phyloP scores from a whole-genome alignment of 2,329 filamentous ascomycete genomes.

The Fusarium miscanthi region DNA sequence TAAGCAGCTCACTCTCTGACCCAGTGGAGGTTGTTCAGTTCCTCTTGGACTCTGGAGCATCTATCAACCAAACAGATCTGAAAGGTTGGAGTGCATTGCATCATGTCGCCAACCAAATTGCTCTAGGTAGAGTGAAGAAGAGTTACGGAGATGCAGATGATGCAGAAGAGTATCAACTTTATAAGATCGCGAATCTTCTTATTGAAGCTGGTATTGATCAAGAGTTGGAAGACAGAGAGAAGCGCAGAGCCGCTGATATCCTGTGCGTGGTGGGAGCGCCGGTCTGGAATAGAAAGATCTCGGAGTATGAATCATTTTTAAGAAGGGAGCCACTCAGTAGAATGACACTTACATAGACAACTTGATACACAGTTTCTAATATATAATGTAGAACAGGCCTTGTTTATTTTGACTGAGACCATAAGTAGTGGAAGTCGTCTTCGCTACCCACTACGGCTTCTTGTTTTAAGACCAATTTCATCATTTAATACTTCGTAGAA shows the following conservation, averaged over 20 bases:
- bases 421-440: neutral
- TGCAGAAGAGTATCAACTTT: conserved; percentile 3
- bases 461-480: no score
- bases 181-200: neutral
- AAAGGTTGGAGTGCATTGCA: conserved; percentile 16
- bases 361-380: neutral
- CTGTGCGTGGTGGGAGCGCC: conserved; percentile 5
- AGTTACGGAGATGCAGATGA: neutral
- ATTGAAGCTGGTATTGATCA: conserved; percentile 3
- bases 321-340: neutral
- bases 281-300: conserved; percentile 5
- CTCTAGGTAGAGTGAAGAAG: conserved; percentile 6
- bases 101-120: conserved; percentile 13
- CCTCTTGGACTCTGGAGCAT: conserved; percentile 5
- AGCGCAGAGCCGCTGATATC: conserved; percentile 3
- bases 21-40: neutral
- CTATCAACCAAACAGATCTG: conserved; percentile 4
- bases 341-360: neutral
- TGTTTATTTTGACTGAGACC: neutral
- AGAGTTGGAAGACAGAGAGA: conserved; percentile 9
- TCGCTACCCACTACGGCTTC: neutral
- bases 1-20: neutral
- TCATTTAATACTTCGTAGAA: neutral
- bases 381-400: neutral
- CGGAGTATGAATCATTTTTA: neutral